Base-by-base conservation (phyloP, 495 filamentous ascomycete species). In the Chaetomidium leptoderma region DNA sequence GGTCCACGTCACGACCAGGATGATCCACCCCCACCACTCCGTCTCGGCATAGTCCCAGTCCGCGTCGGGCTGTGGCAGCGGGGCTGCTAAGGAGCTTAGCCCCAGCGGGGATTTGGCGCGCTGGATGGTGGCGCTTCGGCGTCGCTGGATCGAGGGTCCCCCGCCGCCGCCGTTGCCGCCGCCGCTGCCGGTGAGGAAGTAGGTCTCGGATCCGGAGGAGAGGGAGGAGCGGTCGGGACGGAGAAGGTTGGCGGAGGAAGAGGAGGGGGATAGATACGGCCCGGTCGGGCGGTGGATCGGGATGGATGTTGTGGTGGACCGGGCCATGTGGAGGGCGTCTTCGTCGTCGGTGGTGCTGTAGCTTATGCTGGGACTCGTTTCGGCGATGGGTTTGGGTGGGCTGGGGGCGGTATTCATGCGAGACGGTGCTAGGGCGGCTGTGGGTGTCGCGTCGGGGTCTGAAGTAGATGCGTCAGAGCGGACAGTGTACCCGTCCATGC, bases 11-110 rank as follows among this genome's bases (percentile, higher is more conserved):
- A 86, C 84, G 33, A 87, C 72, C 26, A 97, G 76, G 4, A 98
- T 86, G 2, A 96, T 85, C 89, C 91, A 97, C 3, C 93, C 93
- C 91, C 92, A 98, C 84, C 86, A 93, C 65, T 88, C 90, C 16
- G 93, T 98, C 73, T 96, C 92, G 45, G 84, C 83, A 67, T 95
- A 95, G 72, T 95, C 89, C 84, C 86, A 89, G 50, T 86, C 83
- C 9, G 74, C 75, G 48, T 81, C 76, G 21, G 72, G 67, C 7
- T 64, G 55, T 5, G 69, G 67, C 0, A 74, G 62, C 10, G 76
- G 72, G 29, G 76, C 71, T 13, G 72, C 67, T 8, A 73, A 72
- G 33, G 62, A 61, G 13, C 63, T 56, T 60, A 76, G 50, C 33
- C 76, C 74, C 32, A 89, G 74, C 0, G 87, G 86, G 0, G 86